These are phyloP conservation scores for Metschnikowia koreensis DNA, from an alignment of 805 yeast genomes.

Conservation along the genomic window DNA sequence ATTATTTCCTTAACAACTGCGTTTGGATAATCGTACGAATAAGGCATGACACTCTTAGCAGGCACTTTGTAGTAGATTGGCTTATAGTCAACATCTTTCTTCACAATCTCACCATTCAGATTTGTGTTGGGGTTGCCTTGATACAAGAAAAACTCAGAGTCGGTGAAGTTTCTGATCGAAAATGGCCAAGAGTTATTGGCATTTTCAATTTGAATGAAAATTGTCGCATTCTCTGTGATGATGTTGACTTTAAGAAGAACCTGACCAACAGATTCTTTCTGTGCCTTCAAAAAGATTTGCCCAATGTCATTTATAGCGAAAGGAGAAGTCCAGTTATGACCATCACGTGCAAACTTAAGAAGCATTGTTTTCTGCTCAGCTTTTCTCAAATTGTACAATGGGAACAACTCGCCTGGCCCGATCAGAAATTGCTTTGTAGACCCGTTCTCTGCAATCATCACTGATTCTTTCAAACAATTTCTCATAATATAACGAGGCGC, in stretches of 20 bases:
- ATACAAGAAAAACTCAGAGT: conserved; percentile 78
- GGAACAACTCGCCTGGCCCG: conserved; percentile 46
- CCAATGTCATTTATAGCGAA: conserved; percentile 85
- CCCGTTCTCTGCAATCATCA: conserved; percentile 69
- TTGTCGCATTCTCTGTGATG: conserved; percentile 73
- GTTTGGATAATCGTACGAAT: conserved; percentile 96
- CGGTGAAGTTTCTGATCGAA: conserved; percentile 86
- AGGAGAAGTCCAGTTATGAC: conserved; percentile 81
- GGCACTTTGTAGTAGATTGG: conserved; percentile 84
- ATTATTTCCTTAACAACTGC: conserved; percentile 80
- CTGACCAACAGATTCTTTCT: conserved; percentile 64
- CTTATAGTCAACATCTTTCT: conserved; percentile 55
- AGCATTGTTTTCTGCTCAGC: conserved; percentile 57
- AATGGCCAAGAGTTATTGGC: conserved; percentile 88
- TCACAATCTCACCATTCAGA: conserved; percentile 57
- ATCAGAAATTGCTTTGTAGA: conserved; percentile 51
- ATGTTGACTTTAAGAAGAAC: conserved; percentile 69
- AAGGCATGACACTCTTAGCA: conserved; percentile 92
- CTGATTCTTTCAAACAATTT: conserved; percentile 54
- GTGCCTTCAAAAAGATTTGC: conserved; percentile 67
- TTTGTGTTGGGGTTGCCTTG: conserved; percentile 77
- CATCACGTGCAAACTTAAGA: conserved; percentile 55
- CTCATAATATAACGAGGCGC: conserved; percentile 79
- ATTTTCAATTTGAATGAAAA: conserved; percentile 70
- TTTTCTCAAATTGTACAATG: conserved; percentile 64